phyloP scores from a whole-genome alignment of 2,329 filamentous ascomycete species.

The Mycosphaerella arachidis region DNA sequence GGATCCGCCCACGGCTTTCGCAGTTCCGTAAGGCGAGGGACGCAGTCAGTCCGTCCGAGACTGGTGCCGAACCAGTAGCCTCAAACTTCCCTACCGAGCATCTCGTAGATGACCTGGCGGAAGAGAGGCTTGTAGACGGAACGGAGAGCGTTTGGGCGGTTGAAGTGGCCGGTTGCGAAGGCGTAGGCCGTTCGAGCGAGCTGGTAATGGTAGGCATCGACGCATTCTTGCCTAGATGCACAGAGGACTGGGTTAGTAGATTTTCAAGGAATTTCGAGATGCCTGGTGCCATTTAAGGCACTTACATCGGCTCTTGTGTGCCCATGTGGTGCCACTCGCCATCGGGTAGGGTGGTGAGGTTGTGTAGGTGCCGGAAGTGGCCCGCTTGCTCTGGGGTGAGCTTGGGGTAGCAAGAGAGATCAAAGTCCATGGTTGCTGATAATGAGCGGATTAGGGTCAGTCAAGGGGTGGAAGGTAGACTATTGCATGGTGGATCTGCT shows the following conservation, averaged over 20 bases:
- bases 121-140: conserved; percentile 35
- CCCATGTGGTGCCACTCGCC: conserved; percentile 35
- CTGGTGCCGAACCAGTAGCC: conserved; percentile 42
- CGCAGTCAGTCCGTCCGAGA: conserved; percentile 32
- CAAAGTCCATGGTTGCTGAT: background rate
- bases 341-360: conserved; percentile 29
- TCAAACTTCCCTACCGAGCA: conserved; percentile 42
- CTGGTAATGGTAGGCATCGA: conserved; percentile 39
- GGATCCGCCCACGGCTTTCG: conserved; percentile 43
- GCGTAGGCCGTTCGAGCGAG: conserved; percentile 42
- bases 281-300: no score
- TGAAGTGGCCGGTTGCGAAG: conserved; percentile 36
- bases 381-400: conserved; percentile 29
- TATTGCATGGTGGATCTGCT: no score
- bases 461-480: no score
- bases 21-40: conserved; percentile 38
- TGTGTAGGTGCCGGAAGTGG: conserved; percentile 38
- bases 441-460: no score
- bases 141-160: conserved; percentile 36
- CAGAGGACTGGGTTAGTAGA: no score
- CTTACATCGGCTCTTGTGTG: conserved; percentile 33
- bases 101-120: conserved; percentile 38
- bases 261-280: no score
- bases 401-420: conserved; percentile 12
- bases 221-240: conserved; percentile 40